phyloP scores from a whole-genome alignment of 1,284 basidiomycete genomes.

The Moesziomyces sp. region DNA sequence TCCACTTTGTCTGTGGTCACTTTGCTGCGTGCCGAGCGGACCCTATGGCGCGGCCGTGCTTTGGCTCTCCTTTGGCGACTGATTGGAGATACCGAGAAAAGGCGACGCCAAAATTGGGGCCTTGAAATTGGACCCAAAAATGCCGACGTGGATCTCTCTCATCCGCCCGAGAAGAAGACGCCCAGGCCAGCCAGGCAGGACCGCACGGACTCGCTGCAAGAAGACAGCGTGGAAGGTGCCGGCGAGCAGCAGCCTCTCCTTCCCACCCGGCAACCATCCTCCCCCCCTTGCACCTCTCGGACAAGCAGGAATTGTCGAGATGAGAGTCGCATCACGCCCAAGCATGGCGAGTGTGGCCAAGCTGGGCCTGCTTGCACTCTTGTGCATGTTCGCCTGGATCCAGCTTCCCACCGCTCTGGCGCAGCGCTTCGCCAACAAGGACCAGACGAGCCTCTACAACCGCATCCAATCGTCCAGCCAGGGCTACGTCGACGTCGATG shows the following conservation, averaged over 20 bases:
- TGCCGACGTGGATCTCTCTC: background rate
- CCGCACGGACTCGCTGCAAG: background rate
- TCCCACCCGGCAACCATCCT: background rate
- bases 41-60: background rate
- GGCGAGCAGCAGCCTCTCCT: background rate
- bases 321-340: conserved; percentile 1
- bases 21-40: background rate
- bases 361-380: conserved; percentile 12
- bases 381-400: conserved; percentile 20
- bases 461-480: conserved; percentile 19
- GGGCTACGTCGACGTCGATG: conserved; percentile 42
- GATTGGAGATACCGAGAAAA: too few species aligned
- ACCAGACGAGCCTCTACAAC: conserved; percentile 26
- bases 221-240: background rate
- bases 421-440: conserved; percentile 12
- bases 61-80: too few species aligned
- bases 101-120: background rate
- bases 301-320: background rate
- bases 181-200: too few species aligned
- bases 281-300: background rate
- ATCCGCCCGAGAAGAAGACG: background rate
- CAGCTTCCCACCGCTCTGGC: conserved; percentile 9
- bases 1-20: background rate
- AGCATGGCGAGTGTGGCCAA: conserved; percentile 9
- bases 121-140: background rate